phyloP scores from a whole-genome alignment of 2,329 filamentous ascomycete species.

The Emericellopsis cladophorae region DNA sequence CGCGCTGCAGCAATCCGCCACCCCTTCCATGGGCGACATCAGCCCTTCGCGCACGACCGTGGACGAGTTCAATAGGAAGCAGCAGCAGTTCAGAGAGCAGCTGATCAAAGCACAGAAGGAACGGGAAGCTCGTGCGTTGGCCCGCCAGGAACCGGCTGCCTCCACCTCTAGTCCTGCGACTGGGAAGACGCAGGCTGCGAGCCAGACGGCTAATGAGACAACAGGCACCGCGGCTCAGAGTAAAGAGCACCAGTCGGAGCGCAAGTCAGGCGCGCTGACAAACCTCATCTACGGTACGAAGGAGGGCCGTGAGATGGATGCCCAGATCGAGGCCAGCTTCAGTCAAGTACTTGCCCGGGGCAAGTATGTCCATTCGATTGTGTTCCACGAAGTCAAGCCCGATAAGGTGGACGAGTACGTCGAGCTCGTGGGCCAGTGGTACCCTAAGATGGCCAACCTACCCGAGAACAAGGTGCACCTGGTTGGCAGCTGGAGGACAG shows the following conservation, averaged over 20 bases:
- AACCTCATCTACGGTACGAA: constrained; percentile 95
- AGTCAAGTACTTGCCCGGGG: constrained; percentile 87
- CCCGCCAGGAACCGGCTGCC: constrained; percentile 23
- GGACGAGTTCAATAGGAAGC: constrained; percentile 66
- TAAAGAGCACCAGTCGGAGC: constrained; percentile 42
- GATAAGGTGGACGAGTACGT: constrained; percentile 94
- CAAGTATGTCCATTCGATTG: constrained; percentile 97
- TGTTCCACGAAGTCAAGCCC: constrained; percentile 90
- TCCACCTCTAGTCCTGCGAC: constrained; percentile 26
- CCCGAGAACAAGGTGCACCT: constrained; percentile 90
- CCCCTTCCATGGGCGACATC: constrained; percentile 80
- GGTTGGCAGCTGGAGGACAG: constrained; percentile 95
- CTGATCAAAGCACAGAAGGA: constrained; percentile 66
- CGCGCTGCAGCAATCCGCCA: constrained; percentile 25
- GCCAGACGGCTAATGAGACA: constrained; percentile 21
- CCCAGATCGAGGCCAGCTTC: constrained; percentile 92
- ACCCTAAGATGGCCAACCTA: constrained; percentile 73
- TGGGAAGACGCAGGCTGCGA: constrained; percentile 21
- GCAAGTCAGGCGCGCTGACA: constrained; percentile 61
- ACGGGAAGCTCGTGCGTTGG: constrained; percentile 69
- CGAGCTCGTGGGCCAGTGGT: constrained; percentile 79
- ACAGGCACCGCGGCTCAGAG: constrained; percentile 37
- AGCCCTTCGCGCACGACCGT: constrained; percentile 51
- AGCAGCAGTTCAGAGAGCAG: constrained; percentile 77
- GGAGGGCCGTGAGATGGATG: constrained; percentile 86